Percentiles rank a stretch among this genome's conserved stretches.
Conservation (phyloP, 768 basidiomycete species). For the Boletus fagicola region DNA sequence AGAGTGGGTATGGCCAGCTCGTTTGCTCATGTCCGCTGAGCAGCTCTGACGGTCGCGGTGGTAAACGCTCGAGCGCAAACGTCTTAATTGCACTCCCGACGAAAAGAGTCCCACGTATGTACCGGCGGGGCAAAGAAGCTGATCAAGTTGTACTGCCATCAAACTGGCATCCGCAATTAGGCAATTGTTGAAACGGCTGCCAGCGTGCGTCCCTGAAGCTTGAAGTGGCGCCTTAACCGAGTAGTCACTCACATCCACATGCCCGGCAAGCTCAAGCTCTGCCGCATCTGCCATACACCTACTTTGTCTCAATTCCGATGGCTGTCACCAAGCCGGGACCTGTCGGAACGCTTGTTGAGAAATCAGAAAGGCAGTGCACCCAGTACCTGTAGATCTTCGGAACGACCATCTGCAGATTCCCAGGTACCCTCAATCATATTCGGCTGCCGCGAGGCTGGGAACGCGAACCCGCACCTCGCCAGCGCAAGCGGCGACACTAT, state of each 20-base stretch:
- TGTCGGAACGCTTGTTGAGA: constrained; percentile 7
- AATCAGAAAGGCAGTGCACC: constrained; percentile 19
- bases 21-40: constrained; percentile 27
- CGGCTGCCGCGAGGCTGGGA: neutral
- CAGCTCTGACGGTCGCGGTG: constrained; percentile 12
- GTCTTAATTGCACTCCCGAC: constrained; percentile 34
- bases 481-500: neutral
- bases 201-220: constrained; percentile 18
- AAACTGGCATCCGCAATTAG: constrained; percentile 24
- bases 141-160: constrained; percentile 32
- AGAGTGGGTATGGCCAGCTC: constrained; percentile 30
- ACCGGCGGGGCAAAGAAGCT: constrained; percentile 36
- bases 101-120: constrained; percentile 37
- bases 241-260: neutral
- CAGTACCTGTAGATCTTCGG: constrained; percentile 20
- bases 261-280: neutral
- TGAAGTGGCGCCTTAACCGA: constrained; percentile 15
- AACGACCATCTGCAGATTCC: neutral
- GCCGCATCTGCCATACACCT: neutral
- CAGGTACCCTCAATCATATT: constrained; percentile 1
- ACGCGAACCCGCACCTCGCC: neutral
- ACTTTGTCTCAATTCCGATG: neutral
- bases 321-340: constrained; percentile 1
- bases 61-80: constrained; percentile 19
- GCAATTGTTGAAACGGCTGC: constrained; percentile 17